Conservation (phyloP, 1,139 yeast genomes). For the Arxiozyma telluris region DNA sequence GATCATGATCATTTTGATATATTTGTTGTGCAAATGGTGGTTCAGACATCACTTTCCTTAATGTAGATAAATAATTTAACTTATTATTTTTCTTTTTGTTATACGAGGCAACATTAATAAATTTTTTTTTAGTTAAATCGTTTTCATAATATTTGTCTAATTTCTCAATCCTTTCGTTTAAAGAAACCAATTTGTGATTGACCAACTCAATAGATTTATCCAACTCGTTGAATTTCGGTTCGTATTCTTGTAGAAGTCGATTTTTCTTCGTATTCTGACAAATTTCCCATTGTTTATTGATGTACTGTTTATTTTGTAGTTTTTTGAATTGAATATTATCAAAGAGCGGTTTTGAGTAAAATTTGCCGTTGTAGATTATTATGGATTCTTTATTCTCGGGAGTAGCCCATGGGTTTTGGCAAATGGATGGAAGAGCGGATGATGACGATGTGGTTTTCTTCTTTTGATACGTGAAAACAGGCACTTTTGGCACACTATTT, state of each 20-base stretch:
- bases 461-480: slow-evolving; percentile 2
- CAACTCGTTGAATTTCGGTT: not conserved
- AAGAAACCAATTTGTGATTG: not conserved
- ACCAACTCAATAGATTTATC: not conserved
- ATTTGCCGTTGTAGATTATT: slow-evolving; percentile 1
- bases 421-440: not conserved
- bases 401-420: slow-evolving; percentile 8
- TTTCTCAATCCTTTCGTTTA: not conserved
- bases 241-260: not conserved
- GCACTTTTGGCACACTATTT: slow-evolving; percentile 5
- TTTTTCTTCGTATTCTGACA: not conserved
- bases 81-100: not conserved
- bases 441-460: not conserved
- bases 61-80: not conserved
- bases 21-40: not conserved
- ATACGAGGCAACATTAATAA: not conserved
- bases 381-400: slow-evolving; percentile 5
- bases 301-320: not conserved
- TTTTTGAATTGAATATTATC: slow-evolving; percentile 9
- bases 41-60: not conserved
- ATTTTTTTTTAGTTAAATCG: slow-evolving; percentile 2
- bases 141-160: slow-evolving; percentile 1
- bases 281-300: not conserved
- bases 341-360: slow-evolving; percentile 8
- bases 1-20: not conserved